A percentile compares a stretch with the other conserved stretches of the same genome.
These are phyloP conservation scores for Solanum chilense DNA, from an alignment of 257 asterid species.

Conservation along the genomic window DNA sequence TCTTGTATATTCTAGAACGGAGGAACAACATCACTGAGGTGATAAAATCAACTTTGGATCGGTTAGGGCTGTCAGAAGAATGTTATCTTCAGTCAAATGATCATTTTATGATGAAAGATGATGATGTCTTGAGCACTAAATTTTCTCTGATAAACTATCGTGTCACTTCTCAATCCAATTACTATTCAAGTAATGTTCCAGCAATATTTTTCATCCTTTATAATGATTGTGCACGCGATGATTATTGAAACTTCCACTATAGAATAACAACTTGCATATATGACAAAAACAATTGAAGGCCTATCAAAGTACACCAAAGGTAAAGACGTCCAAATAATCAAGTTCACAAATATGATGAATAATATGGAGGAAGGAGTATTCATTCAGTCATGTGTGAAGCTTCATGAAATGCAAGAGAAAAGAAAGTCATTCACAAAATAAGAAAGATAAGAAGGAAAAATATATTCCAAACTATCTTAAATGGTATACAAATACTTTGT, in stretches of 20 bases:
- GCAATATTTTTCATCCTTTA: background rate
- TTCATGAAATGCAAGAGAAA: background rate
- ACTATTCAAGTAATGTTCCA: background rate
- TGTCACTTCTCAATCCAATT: background rate
- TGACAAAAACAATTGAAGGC: background rate
- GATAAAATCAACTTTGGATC: background rate
- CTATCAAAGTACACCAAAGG: background rate
- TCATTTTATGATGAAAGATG: no score
- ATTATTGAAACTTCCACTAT: no score
- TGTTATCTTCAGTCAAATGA: background rate
- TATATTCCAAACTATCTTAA: no score
- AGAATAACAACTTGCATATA: background rate
- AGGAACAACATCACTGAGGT: background rate
- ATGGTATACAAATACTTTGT: no score
- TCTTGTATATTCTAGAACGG: background rate
- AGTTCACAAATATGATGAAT: background rate
- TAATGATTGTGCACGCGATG: background rate
- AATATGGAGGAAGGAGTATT: background rate
- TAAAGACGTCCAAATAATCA: background rate
- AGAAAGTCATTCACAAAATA: background rate
- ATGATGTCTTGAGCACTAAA: background rate
- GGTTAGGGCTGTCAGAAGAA: background rate
- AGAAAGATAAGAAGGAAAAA: no score
- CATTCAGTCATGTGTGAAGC: background rate
- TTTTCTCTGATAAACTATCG: background rate